Conservation (phyloP, 805 yeast genomes). For the Ogataea methylovora region DNA sequence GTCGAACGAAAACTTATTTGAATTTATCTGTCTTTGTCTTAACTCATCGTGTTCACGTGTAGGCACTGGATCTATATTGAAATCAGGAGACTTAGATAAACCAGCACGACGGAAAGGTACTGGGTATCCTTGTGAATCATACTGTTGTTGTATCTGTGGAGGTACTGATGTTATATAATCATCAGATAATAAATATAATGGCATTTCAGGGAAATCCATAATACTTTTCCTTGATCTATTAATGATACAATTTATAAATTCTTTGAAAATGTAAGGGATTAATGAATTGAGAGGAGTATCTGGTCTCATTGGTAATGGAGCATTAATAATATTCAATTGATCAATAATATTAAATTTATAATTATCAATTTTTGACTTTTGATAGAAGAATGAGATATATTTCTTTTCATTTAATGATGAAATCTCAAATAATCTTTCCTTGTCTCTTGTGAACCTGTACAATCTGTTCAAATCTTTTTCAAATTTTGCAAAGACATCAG, state of each 20-base stretch:
- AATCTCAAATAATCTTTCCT: slow-evolving; percentile 17
- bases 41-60: too few species aligned
- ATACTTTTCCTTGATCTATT: slow-evolving; percentile 45
- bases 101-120: too few species aligned
- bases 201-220: slow-evolving; percentile 36
- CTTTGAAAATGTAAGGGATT: slow-evolving; percentile 33
- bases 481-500: slow-evolving; percentile 40
- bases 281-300: neutral
- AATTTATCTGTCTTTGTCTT: too few species aligned
- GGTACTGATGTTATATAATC: too few species aligned
- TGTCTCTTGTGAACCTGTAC: slow-evolving; percentile 7
- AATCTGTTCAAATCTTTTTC: slow-evolving; percentile 28
- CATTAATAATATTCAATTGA: slow-evolving; percentile 30
- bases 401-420: slow-evolving; percentile 20
- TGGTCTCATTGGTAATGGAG: slow-evolving; percentile 14
- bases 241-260: slow-evolving; percentile 49
- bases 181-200: slow-evolving; percentile 20
- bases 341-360: slow-evolving; percentile 21
- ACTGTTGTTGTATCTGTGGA: too few species aligned
- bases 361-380: slow-evolving; percentile 12
- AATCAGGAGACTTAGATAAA: too few species aligned
- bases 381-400: slow-evolving; percentile 18
- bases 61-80: too few species aligned
- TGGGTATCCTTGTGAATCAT: too few species aligned
- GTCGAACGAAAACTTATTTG: too few species aligned